Evolutionary conservation across 805 yeast genomes (phyloP).

Genomic region (Yarrowia deformans): DNA sequence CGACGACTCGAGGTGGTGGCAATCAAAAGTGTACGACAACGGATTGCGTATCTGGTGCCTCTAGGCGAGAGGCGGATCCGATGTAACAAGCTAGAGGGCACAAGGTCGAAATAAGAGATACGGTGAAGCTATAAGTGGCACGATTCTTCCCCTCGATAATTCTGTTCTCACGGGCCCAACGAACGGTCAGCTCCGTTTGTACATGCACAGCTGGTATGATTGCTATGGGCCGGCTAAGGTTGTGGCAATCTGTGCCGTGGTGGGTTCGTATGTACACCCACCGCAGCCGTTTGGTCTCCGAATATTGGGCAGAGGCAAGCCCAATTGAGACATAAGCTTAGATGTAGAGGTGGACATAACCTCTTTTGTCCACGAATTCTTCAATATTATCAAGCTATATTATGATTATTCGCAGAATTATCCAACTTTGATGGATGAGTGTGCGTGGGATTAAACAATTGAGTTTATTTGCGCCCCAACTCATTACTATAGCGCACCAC

Average conservation of each 20-base stretch:
- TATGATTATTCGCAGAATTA: background rate
- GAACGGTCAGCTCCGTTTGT: too few species aligned
- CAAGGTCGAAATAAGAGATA: too few species aligned
- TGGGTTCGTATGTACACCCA: constrained; percentile 1
- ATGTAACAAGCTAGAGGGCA: too few species aligned
- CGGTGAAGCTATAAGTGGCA: too few species aligned
- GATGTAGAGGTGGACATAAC: background rate
- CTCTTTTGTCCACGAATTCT: background rate
- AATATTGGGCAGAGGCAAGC: background rate
- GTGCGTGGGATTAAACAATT: background rate
- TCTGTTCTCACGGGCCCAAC: too few species aligned
- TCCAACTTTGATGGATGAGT: background rate
- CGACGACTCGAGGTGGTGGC: background rate
- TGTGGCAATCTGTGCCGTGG: constrained; percentile 8
- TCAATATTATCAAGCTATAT: background rate
- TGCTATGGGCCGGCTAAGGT: constrained; percentile 1
- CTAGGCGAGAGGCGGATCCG: background rate
- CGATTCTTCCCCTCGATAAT: too few species aligned
- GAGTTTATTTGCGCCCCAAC: constrained; percentile 19
- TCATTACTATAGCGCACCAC: background rate
- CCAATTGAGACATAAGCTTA: background rate
- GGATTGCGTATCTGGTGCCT: background rate
- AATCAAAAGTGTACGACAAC: constrained; percentile 14
- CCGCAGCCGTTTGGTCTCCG: background rate
- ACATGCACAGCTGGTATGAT: background rate